phyloP scores from a whole-genome alignment of 495 filamentous ascomycete species.

The Venustampulla echinocandica region DNA sequence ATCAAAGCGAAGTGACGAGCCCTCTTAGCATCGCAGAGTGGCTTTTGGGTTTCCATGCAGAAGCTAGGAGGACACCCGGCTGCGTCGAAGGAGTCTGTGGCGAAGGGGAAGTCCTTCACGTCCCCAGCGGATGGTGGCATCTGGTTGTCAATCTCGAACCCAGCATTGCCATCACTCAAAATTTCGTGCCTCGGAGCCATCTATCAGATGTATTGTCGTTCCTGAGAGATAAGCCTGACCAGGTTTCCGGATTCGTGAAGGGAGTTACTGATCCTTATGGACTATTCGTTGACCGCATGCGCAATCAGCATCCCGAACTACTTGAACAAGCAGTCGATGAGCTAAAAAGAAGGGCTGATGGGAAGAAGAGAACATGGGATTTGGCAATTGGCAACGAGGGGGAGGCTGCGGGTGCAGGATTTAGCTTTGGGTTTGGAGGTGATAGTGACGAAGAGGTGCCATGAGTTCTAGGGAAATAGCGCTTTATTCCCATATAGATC shows the following conservation, averaged over 20 bases:
- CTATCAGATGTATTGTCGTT: constrained; percentile 71
- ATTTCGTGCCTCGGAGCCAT: constrained; percentile 80
- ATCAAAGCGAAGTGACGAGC: constrained; percentile 89
- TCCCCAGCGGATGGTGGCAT: constrained; percentile 94
- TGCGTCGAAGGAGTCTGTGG: constrained; percentile 83
- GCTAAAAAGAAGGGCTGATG: constrained; percentile 49
- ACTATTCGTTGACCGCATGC: constrained; percentile 65
- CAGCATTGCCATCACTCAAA: constrained; percentile 88
- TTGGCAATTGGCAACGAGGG: constrained; percentile 45
- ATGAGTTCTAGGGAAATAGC: constrained; percentile 25
- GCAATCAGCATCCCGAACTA: constrained; percentile 51
- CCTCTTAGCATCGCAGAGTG: constrained; percentile 95
- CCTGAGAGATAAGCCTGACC: constrained; percentile 69
- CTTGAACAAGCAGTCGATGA: constrained; percentile 55
- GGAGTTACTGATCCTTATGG: constrained; percentile 66
- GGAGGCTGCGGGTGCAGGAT: constrained; percentile 39
- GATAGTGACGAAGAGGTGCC: constrained; percentile 48
- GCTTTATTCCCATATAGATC: too few relatives aligned
- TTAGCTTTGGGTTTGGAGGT: constrained; percentile 65
- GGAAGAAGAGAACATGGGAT: constrained; percentile 83
- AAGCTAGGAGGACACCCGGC: constrained; percentile 66
- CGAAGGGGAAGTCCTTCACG: constrained; percentile 86
- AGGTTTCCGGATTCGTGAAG: constrained; percentile 77
- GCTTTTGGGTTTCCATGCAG: constrained; percentile 84
- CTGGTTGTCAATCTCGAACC: constrained; percentile 81